Base-by-base conservation (phyloP, 345 rosid species). In the Gynandropsis gynandra region DNA sequence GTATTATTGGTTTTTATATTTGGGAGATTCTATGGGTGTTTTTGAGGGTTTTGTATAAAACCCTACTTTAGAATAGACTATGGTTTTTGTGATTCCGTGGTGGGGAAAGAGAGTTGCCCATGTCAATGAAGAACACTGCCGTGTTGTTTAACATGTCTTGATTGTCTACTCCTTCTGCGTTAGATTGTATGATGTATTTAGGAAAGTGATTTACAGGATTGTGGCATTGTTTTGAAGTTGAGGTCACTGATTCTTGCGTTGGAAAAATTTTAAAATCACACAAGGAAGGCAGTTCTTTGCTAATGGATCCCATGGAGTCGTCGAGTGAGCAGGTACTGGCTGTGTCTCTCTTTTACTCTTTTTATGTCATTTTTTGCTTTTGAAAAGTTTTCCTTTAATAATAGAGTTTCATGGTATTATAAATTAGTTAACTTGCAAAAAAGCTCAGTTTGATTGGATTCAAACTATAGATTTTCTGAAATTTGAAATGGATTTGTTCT, bases 261-360 rank as follows among this genome's bases (percentile, higher is more conserved):
- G 47, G 9, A 9, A 54, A 56, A 54, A 69, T 62, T 62, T 35
- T 41, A 4, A 72, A 72, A 50, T 41, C 79, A 0, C 36, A 59
- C 1, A 76, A 69, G 59, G 74, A 66, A 62, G 64, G 47, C 9
- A 15, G 34, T 1, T 63, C 74, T 1, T 51, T 60, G 61, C 77
- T 70, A 33, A 59, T 76, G 80, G 89, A 81, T 66, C 42, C 84
- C 7, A 61, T 68, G 69, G 82, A 62, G 9, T 47, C 71, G 1
- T 65, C 62, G 7, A 32, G 40, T 13, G 34, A 33, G 13, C 66
- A 70, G 67, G 76, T 76, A 45, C 18, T 10, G 52, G 1, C 10
- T 0, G 10, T 42, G 43, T 50, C 41, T 47, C 39, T 59, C 18
- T 38, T 34, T 46, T 17, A 16, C 38, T 39, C n/a, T 18, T 15